phyloP scores from a whole-genome alignment of 2,329 filamentous ascomycete genomes.

The Clonostachys solani region DNA sequence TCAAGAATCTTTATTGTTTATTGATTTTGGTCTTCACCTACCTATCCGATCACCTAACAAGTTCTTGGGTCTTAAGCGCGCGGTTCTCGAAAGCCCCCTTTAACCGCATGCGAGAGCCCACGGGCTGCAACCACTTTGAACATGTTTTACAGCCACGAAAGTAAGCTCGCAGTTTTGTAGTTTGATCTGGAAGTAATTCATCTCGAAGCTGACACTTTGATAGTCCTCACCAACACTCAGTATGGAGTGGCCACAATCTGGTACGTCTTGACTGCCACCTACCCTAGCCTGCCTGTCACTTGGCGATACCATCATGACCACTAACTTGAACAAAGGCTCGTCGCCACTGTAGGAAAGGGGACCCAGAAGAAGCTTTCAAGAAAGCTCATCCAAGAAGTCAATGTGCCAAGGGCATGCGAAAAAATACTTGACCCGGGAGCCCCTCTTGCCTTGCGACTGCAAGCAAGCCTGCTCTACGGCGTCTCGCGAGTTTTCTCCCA shows the following conservation, averaged over 20 bases:
- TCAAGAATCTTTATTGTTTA: no score
- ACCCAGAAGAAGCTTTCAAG: slow-evolving; percentile 69
- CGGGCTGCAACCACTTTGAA: slow-evolving; percentile 4
- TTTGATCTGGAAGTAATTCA: neutral
- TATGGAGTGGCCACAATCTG: slow-evolving; percentile 95
- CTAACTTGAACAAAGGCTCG: slow-evolving; percentile 58
- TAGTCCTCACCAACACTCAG: slow-evolving; percentile 77
- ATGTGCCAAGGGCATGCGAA: slow-evolving; percentile 80
- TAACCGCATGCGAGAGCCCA: no score
- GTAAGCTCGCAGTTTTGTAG: slow-evolving; percentile 42
- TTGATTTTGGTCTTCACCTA: no score
- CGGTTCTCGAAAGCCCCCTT: no score
- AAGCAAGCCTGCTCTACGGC: slow-evolving; percentile 83
- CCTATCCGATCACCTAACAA: no score
- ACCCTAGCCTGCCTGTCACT: neutral
- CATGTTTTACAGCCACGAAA: slow-evolving; percentile 97
- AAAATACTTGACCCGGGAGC: slow-evolving; percentile 80
- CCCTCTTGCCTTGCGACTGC: slow-evolving; percentile 84
- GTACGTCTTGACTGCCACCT: slow-evolving; percentile 42
- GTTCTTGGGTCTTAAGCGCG: no score
- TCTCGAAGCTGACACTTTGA: slow-evolving; percentile 13
- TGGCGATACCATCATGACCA: neutral
- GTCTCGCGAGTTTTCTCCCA: slow-evolving; percentile 81
- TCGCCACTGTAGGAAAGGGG: slow-evolving; percentile 81
- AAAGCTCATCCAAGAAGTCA: slow-evolving; percentile 83